Conservation (phyloP, 805 yeast species). For the Cyberlindnera lachancei region DNA sequence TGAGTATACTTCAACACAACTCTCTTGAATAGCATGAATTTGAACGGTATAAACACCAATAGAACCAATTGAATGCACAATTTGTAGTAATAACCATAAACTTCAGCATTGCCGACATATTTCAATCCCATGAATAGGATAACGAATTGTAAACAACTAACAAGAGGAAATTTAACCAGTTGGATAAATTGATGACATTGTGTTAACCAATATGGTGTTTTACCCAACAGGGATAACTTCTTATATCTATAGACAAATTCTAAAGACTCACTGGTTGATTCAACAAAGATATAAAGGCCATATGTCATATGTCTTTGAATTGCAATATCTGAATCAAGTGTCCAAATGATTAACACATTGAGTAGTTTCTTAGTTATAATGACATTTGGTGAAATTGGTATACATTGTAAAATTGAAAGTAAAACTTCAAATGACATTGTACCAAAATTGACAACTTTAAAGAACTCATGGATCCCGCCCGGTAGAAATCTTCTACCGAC, state of each 20-base stretch:
- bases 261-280: slow-evolving; percentile 6
- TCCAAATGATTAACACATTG: slow-evolving; percentile 2
- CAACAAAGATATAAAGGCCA: slow-evolving; percentile 6
- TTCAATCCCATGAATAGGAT: slow-evolving; percentile 15
- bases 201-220: slow-evolving; percentile 5
- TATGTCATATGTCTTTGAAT: slow-evolving; percentile 12
- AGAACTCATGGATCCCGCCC: slow-evolving; percentile 66
- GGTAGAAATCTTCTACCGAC: slow-evolving; percentile 62
- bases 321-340: slow-evolving; percentile 3
- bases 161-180: slow-evolving; percentile 10
- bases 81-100: no score
- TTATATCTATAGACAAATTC: slow-evolving; percentile 13
- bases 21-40: slow-evolving; percentile 11
- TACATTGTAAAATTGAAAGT: slow-evolving; percentile 3
- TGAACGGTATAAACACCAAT: slow-evolving; percentile 14
- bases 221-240: slow-evolving; percentile 11
- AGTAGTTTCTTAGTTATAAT: slow-evolving; percentile 6
- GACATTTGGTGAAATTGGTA: slow-evolving; percentile 6
- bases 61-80: slow-evolving; percentile 4
- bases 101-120: slow-evolving; percentile 1
- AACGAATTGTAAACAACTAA: slow-evolving; percentile 12
- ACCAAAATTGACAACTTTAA: slow-evolving; percentile 15
- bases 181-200: slow-evolving; percentile 2
- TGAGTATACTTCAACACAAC: slow-evolving; percentile 8
- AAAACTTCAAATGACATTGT: slow-evolving; percentile 4